Percentiles rank a stretch among this genome's conserved stretches.
These are phyloP conservation scores for Phytophthora litchii DNA, from an alignment of 352 stramenopile species.

Conservation along the genomic window DNA sequence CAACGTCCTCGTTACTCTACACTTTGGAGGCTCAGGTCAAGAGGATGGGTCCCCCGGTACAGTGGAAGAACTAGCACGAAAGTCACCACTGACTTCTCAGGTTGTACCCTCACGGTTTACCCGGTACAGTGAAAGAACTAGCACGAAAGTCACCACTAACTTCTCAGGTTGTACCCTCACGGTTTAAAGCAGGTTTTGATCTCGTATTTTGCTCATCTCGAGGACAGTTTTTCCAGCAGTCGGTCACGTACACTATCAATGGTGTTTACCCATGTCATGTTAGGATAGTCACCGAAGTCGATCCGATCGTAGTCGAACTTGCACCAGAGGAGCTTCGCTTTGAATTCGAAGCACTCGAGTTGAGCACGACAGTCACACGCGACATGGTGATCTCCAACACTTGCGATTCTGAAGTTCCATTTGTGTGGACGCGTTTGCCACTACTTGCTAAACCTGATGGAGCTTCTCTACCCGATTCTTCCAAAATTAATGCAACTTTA, in stretches of 20 bases:
- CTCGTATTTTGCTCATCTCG: conserved; percentile 77
- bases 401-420: conserved; percentile 88
- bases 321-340: conserved; percentile 64
- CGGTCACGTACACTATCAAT: conserved; percentile 89
- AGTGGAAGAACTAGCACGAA: conserved; percentile 63
- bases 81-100: conserved; percentile 54
- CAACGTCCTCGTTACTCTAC: conserved; percentile 79
- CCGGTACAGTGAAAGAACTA: conserved; percentile 59
- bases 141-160: conserved; percentile 53
- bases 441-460: conserved; percentile 23
- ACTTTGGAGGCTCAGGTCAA: conserved; percentile 15
- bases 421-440: conserved; percentile 63
- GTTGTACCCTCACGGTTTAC: no score
- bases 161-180: conserved; percentile 87
- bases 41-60: conserved; percentile 26
- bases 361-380: conserved; percentile 51
- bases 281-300: conserved; percentile 85
- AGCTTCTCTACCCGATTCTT: conserved; percentile 51
- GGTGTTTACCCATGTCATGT: conserved; percentile 82
- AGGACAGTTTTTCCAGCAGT: conserved; percentile 87
- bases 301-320: conserved; percentile 86
- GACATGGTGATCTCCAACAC: conserved; percentile 89
- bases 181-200: conserved; percentile 88
- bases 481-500: conserved; percentile 56
- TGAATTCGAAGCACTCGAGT: conserved; percentile 71